Evolutionary conservation across 805 yeast species (phyloP).

Genomic region (Barnettozyma botsteinii): DNA sequence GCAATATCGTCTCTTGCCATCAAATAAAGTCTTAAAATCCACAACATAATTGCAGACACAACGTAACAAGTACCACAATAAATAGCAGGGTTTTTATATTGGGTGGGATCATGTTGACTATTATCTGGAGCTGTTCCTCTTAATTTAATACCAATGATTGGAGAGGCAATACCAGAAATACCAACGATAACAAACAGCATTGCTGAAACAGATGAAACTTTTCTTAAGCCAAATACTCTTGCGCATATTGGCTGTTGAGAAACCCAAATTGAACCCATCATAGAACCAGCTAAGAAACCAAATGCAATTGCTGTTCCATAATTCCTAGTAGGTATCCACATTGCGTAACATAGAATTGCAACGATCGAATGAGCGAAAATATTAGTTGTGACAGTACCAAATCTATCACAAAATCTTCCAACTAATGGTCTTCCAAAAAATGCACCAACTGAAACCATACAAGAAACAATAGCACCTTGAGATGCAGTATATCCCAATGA

Average conservation of each 20-base stretch:
- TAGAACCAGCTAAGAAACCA: slow-evolving; percentile 43
- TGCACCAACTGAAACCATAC: slow-evolving; percentile 53
- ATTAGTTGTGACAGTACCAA: slow-evolving; percentile 47
- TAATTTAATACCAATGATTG: slow-evolving; percentile 50
- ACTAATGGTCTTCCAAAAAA: slow-evolving; percentile 49
- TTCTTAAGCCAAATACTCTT: slow-evolving; percentile 45
- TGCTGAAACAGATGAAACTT: slow-evolving; percentile 48
- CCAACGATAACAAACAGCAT: slow-evolving; percentile 25
- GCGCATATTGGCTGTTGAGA: slow-evolving; percentile 43
- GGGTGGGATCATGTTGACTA: slow-evolving; percentile 31
- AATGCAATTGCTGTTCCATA: slow-evolving; percentile 48
- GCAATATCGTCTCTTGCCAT: slow-evolving; percentile 40
- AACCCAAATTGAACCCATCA: slow-evolving; percentile 59
- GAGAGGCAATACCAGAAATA: slow-evolving; percentile 30
- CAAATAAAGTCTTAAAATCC: slow-evolving; percentile 48
- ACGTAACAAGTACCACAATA: slow-evolving; percentile 52
- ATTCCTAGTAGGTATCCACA: slow-evolving; percentile 53
- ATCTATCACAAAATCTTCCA: slow-evolving; percentile 43
- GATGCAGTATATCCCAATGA: slow-evolving; percentile 48
- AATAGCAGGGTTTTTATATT: slow-evolving; percentile 48
- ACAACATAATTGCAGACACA: slow-evolving; percentile 38
- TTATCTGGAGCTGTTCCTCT: slow-evolving; percentile 27
- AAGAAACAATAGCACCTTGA: slow-evolving; percentile 52
- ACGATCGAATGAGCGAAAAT: slow-evolving; percentile 34
- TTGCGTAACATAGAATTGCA: slow-evolving; percentile 36